Conservation (phyloP, 306 rosid species). For the Coriaria nepalensis region DNA sequence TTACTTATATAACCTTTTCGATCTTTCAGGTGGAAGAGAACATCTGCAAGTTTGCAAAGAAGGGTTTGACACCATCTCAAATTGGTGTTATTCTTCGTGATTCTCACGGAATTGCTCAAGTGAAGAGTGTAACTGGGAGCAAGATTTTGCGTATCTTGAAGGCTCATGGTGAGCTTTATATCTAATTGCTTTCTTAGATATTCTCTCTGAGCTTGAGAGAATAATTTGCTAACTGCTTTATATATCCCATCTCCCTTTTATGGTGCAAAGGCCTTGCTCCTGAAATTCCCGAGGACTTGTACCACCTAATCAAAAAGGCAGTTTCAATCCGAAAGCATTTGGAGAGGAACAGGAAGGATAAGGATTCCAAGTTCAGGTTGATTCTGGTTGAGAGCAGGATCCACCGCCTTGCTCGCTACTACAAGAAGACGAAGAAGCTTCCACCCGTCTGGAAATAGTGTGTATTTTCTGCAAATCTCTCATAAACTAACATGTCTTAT, state of each 20-base stretch:
- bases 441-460: conserved; percentile 88
- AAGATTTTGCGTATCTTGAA: conserved; percentile 66
- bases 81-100: conserved; percentile 92
- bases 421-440: conserved; percentile 88
- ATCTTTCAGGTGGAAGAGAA: conserved; percentile 52
- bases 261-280: conserved; percentile 56
- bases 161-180: conserved; percentile 47
- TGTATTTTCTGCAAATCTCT: conserved; percentile 13
- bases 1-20: background rate
- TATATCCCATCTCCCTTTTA: background rate
- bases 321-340: conserved; percentile 76
- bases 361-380: conserved; percentile 83
- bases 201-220: background rate
- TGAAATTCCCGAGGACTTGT: conserved; percentile 86
- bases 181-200: background rate
- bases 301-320: conserved; percentile 84
- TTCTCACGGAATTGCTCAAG: conserved; percentile 76
- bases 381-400: conserved; percentile 88
- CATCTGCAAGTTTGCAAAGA: conserved; percentile 80
- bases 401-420: conserved; percentile 76
- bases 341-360: conserved; percentile 81
- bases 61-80: conserved; percentile 88
- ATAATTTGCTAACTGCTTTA: background rate
- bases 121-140: conserved; percentile 58
- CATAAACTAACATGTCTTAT: too few species aligned